Conservation (phyloP, 805 yeast genomes). For the Candida endomychidarum region DNA sequence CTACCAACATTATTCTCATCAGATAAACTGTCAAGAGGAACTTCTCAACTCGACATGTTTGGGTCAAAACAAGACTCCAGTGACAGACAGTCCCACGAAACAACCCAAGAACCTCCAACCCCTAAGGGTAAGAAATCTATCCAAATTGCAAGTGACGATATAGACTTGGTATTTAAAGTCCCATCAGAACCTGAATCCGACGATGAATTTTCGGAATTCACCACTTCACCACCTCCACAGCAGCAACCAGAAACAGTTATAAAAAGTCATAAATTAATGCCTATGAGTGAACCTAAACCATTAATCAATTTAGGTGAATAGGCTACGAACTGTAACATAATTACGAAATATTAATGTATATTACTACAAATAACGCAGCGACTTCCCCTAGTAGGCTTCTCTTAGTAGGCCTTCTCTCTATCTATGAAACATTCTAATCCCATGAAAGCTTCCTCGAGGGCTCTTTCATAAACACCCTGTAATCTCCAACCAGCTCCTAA, state of each 20-base stretch:
- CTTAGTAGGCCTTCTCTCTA: constrained; percentile 19
- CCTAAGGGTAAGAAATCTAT: too few relatives aligned
- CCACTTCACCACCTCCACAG: constrained; percentile 16
- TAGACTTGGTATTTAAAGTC: constrained; percentile 13
- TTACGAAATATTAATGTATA: not conserved
- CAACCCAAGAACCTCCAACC: not conserved
- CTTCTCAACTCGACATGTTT: constrained; percentile 16
- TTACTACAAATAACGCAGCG: not conserved
- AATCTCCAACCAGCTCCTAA: constrained; percentile 85
- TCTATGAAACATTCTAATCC: constrained; percentile 84
- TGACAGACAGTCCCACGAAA: too few relatives aligned
- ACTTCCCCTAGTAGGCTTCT: not conserved
- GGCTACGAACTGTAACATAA: not conserved
- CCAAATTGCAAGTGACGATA: constrained; percentile 11
- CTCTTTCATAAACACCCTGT: constrained; percentile 66
- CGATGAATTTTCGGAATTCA: constrained; percentile 26
- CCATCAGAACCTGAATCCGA: constrained; percentile 8
- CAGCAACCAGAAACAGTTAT: constrained; percentile 7
- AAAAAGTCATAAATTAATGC: constrained; percentile 13
- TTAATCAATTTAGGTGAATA: constrained; percentile 13
- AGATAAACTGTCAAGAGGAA: constrained; percentile 18
- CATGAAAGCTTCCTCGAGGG: constrained; percentile 83
- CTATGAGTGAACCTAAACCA: constrained; percentile 17
- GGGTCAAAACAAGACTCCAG: too few relatives aligned
- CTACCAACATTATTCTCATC: constrained; percentile 18